phyloP scores from a whole-genome alignment of 345 rosid species.

The Erodium maritimum region DNA sequence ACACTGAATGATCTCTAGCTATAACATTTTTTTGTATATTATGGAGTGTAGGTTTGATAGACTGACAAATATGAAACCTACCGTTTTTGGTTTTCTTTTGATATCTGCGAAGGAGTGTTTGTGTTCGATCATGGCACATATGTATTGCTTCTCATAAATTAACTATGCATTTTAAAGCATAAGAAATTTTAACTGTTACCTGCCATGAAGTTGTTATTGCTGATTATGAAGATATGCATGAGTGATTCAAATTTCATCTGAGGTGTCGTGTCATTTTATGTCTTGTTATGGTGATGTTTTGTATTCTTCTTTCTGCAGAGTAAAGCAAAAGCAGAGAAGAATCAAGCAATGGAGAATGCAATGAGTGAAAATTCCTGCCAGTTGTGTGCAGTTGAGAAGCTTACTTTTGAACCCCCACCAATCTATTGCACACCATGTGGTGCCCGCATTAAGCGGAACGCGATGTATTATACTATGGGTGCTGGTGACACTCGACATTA shows the following conservation, averaged over 20 bases:
- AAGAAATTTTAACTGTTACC: no score
- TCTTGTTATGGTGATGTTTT: conserved; percentile 3
- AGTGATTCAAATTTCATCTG: background rate
- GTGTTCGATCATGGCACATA: no score
- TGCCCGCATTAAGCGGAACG: conserved; percentile 94
- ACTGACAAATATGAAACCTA: no score
- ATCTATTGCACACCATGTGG: conserved; percentile 93
- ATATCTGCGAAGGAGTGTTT: no score
- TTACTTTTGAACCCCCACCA: conserved; percentile 97
- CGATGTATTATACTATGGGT: conserved; percentile 84
- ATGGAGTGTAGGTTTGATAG: no score
- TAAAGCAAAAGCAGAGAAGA: conserved; percentile 91
- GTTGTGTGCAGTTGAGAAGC: conserved; percentile 97
- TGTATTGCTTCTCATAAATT: no score
- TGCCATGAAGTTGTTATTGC: background rate
- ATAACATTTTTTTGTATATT: no score
- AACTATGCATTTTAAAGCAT: no score
- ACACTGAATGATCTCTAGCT: no score
- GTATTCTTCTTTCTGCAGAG: conserved; percentile 40
- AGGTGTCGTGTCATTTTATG: background rate
- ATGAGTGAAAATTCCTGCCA: conserved; percentile 99
- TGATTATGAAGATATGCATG: no score
- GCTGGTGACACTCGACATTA: conserved; percentile 83
- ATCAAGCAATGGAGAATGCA: conserved; percentile 90
- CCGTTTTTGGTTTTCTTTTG: no score